Conservation (phyloP, 176 grass and related monocot genomes). For the Oryza australiensis region DNA sequence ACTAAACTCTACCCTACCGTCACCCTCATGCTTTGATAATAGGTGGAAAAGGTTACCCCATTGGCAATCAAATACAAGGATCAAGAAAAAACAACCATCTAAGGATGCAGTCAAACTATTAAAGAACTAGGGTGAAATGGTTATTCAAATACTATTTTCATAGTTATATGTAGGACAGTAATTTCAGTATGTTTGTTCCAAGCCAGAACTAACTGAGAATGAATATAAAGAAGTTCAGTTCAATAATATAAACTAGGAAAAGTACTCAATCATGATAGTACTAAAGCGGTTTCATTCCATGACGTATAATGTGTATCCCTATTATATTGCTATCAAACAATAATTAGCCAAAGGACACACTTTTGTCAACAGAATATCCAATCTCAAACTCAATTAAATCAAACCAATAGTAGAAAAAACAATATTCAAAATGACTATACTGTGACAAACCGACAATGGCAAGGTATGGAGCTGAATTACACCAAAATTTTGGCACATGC, state of each 20-base stretch:
- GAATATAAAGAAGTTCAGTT: too few species aligned
- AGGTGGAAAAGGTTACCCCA: not conserved
- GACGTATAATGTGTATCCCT: not conserved
- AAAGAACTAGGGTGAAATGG: not conserved
- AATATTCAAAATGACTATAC: not conserved
- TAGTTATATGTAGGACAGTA: too few species aligned
- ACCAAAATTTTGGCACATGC: not conserved
- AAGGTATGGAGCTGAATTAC: not conserved
- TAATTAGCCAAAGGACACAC: not conserved
- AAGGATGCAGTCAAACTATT: not conserved
- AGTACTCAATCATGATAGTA: not conserved
- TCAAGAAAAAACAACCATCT: not conserved
- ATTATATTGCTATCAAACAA: not conserved
- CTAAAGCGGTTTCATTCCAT: not conserved
- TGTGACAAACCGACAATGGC: not conserved
- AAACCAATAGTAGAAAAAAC: not conserved
- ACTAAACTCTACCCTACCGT: too few species aligned
- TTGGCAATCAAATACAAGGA: not conserved
- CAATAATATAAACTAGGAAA: too few species aligned
- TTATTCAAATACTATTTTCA: too few species aligned
- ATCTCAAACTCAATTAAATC: not conserved
- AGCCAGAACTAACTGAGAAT: too few species aligned
- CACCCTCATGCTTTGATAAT: not conserved
- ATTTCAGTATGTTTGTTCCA: too few species aligned
- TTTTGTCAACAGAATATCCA: not conserved